These are phyloP conservation scores for Blastobotrys peoriensis DNA, from an alignment of 805 yeast species.

Conservation along the genomic window DNA sequence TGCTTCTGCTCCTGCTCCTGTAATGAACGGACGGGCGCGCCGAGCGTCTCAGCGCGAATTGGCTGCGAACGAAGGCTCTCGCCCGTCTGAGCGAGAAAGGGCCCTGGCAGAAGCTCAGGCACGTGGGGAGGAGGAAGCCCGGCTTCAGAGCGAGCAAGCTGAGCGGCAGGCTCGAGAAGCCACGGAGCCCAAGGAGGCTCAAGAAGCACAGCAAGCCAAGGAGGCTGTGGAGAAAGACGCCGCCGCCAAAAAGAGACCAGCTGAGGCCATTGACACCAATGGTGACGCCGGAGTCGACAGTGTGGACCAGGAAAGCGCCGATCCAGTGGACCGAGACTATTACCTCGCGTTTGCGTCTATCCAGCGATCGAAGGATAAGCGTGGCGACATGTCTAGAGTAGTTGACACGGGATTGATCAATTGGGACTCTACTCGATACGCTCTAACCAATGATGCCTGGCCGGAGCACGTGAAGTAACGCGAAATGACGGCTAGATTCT, in stretches of 20 bases:
- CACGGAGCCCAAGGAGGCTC: neutral
- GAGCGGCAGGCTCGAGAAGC: neutral
- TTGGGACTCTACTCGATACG: conserved; percentile 11
- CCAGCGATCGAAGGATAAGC: conserved; percentile 5
- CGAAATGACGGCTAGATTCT: no score
- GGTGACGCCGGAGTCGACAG: no score
- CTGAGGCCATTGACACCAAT: no score
- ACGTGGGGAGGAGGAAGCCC: no score
- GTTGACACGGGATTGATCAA: conserved; percentile 12
- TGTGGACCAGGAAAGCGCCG: neutral
- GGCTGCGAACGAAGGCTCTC: neutral
- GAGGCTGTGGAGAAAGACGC: no score
- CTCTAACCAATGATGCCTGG: conserved; percentile 1
- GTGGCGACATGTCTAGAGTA: conserved; percentile 5
- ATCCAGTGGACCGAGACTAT: conserved; percentile 9
- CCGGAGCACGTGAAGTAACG: no score
- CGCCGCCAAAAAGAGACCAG: neutral
- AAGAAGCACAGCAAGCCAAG: neutral
- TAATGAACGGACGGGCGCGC: neutral
- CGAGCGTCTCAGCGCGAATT: neutral
- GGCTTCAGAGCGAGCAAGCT: neutral
- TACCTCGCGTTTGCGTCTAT: conserved; percentile 10
- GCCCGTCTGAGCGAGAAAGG: neutral
- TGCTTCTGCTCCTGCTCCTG: neutral
- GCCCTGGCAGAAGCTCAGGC: neutral